Conservation (phyloP, 2,329 filamentous ascomycete species). For the Fusarium sp. region DNA sequence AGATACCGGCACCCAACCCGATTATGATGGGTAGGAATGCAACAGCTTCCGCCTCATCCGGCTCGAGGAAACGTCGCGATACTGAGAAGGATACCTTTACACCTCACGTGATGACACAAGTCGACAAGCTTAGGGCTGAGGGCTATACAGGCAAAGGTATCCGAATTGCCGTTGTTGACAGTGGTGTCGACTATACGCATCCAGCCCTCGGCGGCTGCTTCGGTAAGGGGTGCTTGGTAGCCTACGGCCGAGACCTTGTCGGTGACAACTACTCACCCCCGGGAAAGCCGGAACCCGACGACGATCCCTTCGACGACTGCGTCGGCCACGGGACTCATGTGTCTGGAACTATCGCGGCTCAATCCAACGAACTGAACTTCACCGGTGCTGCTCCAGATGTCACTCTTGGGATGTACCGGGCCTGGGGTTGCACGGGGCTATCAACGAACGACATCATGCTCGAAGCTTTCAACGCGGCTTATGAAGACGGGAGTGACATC, state of each 20-base stretch:
- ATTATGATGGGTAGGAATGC: not conserved
- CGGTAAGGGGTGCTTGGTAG: constrained; percentile 66
- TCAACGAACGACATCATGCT: constrained; percentile 64
- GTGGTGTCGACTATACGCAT: constrained; percentile 70
- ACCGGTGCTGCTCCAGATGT: constrained; percentile 66
- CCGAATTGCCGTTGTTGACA: constrained; percentile 63
- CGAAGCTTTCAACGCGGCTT: constrained; percentile 66
- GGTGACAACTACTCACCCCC: constrained; percentile 54
- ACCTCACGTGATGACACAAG: constrained; percentile 65
- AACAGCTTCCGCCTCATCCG: not conserved
- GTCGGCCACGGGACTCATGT: constrained; percentile 62
- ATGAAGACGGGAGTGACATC: constrained; percentile 65
- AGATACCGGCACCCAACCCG: not conserved
- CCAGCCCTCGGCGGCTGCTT: constrained; percentile 72
- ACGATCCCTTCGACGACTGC: constrained; percentile 60
- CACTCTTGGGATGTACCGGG: constrained; percentile 63
- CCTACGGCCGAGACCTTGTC: constrained; percentile 65
- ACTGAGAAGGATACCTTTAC: not conserved
- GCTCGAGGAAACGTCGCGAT: not conserved
- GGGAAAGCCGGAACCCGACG: constrained; percentile 51
- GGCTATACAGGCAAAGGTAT: constrained; percentile 61
- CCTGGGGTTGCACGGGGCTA: not conserved
- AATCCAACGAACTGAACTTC: constrained; percentile 61
- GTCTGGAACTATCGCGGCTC: constrained; percentile 59
- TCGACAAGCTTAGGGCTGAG: constrained; percentile 60